phyloP scores from a whole-genome alignment of 257 asterid species.

The Ophiorrhiza pumila region DNA sequence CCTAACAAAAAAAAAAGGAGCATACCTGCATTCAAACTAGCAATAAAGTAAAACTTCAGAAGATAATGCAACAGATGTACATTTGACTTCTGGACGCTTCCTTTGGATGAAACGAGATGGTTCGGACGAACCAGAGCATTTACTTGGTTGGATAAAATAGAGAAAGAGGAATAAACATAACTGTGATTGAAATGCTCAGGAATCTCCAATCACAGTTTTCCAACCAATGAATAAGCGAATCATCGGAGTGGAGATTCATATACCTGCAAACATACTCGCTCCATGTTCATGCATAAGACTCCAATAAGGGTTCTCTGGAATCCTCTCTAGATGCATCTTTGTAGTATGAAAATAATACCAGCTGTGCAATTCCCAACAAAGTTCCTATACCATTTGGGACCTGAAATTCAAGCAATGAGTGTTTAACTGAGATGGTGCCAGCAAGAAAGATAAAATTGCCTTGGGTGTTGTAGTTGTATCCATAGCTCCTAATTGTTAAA shows the following conservation, averaged over 20 bases:
- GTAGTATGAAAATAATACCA: constrained; percentile 47
- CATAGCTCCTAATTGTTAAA: neutral
- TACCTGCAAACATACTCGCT: constrained; percentile 1
- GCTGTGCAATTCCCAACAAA: constrained; percentile 38
- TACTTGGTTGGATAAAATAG: neutral
- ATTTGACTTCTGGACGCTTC: neutral
- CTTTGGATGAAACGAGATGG: neutral
- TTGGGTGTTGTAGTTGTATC: neutral
- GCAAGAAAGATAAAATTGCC: neutral
- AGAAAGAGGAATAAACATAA: neutral
- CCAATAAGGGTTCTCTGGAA: constrained; percentile 41
- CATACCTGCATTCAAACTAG: neutral
- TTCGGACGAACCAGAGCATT: neutral
- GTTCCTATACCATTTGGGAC: constrained; percentile 69
- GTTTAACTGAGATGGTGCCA: neutral
- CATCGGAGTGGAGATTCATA: neutral
- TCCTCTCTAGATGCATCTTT: constrained; percentile 34
- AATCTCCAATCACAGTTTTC: neutral
- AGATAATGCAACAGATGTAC: neutral
- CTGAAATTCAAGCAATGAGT: constrained; percentile 28
- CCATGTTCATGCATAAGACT: constrained; percentile 26
- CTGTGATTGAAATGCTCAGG: neutral
- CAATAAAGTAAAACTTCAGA: neutral
- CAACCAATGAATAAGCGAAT: neutral
- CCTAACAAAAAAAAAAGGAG: neutral